Percentiles rank a stretch among this genome's conserved stretches.
Evolutionary conservation across 345 rosid species (phyloP).

Genomic region (Rhodomyrtus tomentosa): DNA sequence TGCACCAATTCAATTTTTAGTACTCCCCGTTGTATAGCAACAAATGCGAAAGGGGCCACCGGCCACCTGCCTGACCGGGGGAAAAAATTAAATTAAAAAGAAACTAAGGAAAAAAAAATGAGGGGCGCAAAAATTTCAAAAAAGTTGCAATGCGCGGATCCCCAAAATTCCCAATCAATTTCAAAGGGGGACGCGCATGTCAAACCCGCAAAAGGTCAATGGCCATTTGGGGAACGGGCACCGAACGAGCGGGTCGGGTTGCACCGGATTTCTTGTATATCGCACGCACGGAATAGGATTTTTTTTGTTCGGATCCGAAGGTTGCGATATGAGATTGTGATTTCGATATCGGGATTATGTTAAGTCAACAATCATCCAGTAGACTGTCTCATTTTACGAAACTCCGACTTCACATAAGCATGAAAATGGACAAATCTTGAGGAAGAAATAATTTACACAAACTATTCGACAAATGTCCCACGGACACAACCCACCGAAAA

Average conservation of each 20-base stretch:
- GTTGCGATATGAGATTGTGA: too few relatives aligned
- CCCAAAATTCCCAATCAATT: background rate
- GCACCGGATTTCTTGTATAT: background rate
- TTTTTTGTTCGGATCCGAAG: too few relatives aligned
- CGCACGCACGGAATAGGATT: too few relatives aligned
- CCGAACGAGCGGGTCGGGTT: background rate
- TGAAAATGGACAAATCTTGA: too few relatives aligned
- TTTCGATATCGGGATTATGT: too few relatives aligned
- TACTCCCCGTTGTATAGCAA: background rate
- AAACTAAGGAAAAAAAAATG: background rate
- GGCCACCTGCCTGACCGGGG: too few relatives aligned
- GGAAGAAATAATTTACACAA: too few relatives aligned
- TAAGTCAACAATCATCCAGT: too few relatives aligned
- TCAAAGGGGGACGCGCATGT: background rate
- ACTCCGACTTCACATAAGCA: too few relatives aligned
- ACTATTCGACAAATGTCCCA: too few relatives aligned
- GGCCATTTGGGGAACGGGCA: background rate
- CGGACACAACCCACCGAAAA: too few relatives aligned
- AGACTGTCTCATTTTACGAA: too few relatives aligned
- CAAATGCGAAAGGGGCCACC: background rate
- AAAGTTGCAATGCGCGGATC: background rate
- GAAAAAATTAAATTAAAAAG: background rate
- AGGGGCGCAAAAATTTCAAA: background rate
- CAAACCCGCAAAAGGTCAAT: background rate
- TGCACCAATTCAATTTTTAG: background rate